Conservation (phyloP, 2,329 filamentous ascomycete species). For the Xylariaceae sp. region DNA sequence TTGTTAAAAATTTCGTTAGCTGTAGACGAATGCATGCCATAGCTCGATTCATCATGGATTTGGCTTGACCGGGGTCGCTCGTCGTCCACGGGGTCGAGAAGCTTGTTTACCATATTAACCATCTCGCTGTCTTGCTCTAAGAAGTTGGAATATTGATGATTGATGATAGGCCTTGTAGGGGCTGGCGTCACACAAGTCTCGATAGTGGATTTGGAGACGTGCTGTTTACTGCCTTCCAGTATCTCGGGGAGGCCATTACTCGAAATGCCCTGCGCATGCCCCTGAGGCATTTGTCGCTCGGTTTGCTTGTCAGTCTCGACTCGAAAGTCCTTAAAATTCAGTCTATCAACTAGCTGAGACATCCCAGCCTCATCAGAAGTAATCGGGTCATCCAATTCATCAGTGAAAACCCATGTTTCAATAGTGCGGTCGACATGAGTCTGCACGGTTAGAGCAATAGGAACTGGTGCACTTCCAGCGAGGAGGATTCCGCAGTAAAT, state of each 20-base stretch:
- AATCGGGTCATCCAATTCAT: slow-evolving; percentile 14
- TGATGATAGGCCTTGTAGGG: too few relatives aligned
- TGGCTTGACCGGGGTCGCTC: slow-evolving; percentile 24
- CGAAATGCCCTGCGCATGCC: background rate
- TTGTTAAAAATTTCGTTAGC: slow-evolving; percentile 50
- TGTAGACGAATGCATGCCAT: slow-evolving; percentile 53
- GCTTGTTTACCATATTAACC: slow-evolving; percentile 40
- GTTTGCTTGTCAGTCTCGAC: slow-evolving; percentile 5
- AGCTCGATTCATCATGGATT: slow-evolving; percentile 44
- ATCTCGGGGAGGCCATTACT: background rate
- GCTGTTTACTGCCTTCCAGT: background rate
- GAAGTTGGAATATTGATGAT: background rate
- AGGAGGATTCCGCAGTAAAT: slow-evolving; percentile 49
- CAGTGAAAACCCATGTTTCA: slow-evolving; percentile 28
- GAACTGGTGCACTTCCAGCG: slow-evolving; percentile 40
- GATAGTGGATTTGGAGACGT: background rate
- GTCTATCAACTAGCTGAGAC: slow-evolving; percentile 23
- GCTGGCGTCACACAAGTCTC: too few relatives aligned
- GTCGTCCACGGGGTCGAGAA: slow-evolving; percentile 30
- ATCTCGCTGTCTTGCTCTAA: slow-evolving; percentile 40
- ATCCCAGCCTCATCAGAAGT: slow-evolving; percentile 22
- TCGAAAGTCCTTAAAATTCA: slow-evolving; percentile 19
- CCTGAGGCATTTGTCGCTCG: slow-evolving; percentile 3
- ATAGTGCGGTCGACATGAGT: slow-evolving; percentile 17
- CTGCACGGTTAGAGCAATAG: slow-evolving; percentile 32